Base-by-base conservation (phyloP, 768 basidiomycete genomes). In the Hebeloma cylindrosporum region DNA sequence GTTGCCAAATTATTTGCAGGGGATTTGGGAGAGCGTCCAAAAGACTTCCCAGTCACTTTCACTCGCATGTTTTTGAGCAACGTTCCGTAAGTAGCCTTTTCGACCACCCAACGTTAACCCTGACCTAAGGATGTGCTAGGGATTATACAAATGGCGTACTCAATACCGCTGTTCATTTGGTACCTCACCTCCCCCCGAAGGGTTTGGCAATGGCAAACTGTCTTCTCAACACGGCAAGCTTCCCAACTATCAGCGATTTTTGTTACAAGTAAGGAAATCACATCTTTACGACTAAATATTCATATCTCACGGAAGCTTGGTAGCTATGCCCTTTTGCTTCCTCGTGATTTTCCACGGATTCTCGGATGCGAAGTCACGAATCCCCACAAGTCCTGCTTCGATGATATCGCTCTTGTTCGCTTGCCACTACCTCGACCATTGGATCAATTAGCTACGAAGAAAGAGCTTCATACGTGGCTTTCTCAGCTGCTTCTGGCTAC, bases 81-180 rank as follows among this genome's bases (percentile, higher is more conserved):
- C 20, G 51, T 54, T 22, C 57, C 57, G 53, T 58, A 38, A 41
- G 53, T 46, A 7, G 16, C 11, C 10, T 25, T 45, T 17, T 13
- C 11, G 43, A 11, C 27, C 18, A 11, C 29, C 4, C 20, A 16
- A 7, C 25, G n/a, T 30, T 29, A 23, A 32, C 17, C 26, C 7
- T 2, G 30, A 6, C n/a, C 2, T 33, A 11, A 27, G 7, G 28
- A 14, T 2, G 4, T 21, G 3, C 4, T 14, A 58, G 57, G 4
- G 57, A 58, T 34, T 58, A 58, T 35, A 58, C 56, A 5, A 22
- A 49, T 16, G 53, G 51, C n/a, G 26, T 33, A 13, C 42, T 58
- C 13, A 54, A 47, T 16, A 54, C 53, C 10, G 38, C 49, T 2
- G 47, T 58, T 2, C 49, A 58, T 29, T 30, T 58, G 8, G 33